These are phyloP conservation scores for Phytophthora syringae DNA, from an alignment of 352 stramenopile species.

Conservation along the genomic window DNA sequence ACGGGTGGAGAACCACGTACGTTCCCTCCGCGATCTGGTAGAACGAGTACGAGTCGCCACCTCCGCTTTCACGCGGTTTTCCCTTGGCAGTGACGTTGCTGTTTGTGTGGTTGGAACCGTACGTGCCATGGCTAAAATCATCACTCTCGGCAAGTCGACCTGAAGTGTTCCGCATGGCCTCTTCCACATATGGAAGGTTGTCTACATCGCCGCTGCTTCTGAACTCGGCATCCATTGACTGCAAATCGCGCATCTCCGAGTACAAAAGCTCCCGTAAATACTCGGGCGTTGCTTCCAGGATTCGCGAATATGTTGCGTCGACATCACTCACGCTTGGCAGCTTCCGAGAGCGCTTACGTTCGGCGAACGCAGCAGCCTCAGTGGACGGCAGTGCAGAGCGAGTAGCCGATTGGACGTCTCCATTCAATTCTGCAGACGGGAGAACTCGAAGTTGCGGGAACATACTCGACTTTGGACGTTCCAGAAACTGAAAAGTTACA, in stretches of 20 bases:
- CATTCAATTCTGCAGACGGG: constrained; percentile 11
- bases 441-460: constrained; percentile 63
- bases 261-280: constrained; percentile 70
- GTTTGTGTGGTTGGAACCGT: constrained; percentile 6
- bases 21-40: constrained; percentile 88
- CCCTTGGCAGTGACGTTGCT: constrained; percentile 2
- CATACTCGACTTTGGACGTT: constrained; percentile 72
- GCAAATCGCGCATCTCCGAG: constrained; percentile 70
- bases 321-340: constrained; percentile 73
- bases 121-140: constrained; percentile 22
- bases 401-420: constrained; percentile 1
- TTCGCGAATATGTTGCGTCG: constrained; percentile 72
- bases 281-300: constrained; percentile 71
- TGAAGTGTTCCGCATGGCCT: constrained; percentile 78
- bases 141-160: constrained; percentile 51
- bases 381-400: constrained; percentile 7
- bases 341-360: constrained; percentile 48
- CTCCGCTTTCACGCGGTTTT: constrained; percentile 16
- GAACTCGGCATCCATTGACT: constrained; percentile 75
- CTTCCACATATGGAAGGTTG: constrained; percentile 79
- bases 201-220: constrained; percentile 76
- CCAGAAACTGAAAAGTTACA: constrained; percentile 78
- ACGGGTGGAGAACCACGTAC: constrained; percentile 88
- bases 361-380: constrained; percentile 32
- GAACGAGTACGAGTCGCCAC: constrained; percentile 74